A percentile compares a stretch with the other conserved stretches of the same genome.
Evolutionary conservation across 108 stramenopile species (phyloP).

Genomic region (Discostella pseudostelligera): DNA sequence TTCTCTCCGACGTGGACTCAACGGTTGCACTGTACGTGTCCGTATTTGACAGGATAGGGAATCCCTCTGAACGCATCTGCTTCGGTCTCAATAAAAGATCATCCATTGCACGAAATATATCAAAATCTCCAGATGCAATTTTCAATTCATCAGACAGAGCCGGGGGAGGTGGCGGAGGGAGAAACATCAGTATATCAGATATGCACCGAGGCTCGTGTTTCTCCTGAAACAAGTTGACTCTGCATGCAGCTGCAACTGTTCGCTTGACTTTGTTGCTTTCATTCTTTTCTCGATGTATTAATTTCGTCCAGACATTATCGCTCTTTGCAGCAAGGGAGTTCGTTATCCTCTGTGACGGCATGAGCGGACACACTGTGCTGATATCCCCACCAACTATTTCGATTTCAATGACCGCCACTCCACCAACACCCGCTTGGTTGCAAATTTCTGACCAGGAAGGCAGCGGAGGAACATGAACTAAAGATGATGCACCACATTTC

Average conservation of each 20-base stretch:
- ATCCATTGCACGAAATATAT: constrained; percentile 24
- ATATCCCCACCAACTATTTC: constrained; percentile 22
- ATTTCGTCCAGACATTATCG: constrained; percentile 16
- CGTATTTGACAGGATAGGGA: constrained; percentile 7
- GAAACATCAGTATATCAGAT: constrained; percentile 42
- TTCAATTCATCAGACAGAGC: neutral
- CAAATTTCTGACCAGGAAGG: constrained; percentile 72
- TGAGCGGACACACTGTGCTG: constrained; percentile 16
- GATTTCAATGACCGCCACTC: constrained; percentile 60
- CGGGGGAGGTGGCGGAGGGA: constrained; percentile 23
- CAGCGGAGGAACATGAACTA: constrained; percentile 16
- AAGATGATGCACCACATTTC: constrained; percentile 1
- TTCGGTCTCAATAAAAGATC: constrained; percentile 24
- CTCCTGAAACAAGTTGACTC: constrained; percentile 44
- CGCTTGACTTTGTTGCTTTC: constrained; percentile 24
- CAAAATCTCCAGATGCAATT: constrained; percentile 4
- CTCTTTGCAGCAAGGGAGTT: neutral
- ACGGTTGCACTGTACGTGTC: neutral
- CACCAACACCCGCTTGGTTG: constrained; percentile 54
- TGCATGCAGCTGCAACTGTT: constrained; percentile 41
- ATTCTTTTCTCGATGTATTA: neutral
- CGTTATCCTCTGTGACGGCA: constrained; percentile 31
- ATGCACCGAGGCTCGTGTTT: constrained; percentile 32
- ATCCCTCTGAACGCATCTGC: constrained; percentile 43
- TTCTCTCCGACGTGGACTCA: neutral